phyloP scores from a whole-genome alignment of 2,329 filamentous ascomycete genomes.

The Fusarium sublunatum region DNA sequence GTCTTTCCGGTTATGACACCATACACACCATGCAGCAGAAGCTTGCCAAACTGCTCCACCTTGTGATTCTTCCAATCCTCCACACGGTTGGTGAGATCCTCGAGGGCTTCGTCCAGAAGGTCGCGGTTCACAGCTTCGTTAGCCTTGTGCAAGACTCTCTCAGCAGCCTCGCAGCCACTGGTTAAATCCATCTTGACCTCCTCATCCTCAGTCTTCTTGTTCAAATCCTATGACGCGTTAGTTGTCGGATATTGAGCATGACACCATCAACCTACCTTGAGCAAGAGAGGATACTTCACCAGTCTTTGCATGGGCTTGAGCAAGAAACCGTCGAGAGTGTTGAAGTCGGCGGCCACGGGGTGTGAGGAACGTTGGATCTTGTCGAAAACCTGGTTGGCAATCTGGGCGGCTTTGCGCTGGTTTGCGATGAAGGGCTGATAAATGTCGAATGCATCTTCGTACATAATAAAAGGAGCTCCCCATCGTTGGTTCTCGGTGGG shows the following conservation, averaged over 20 bases:
- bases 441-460: conserved; percentile 88
- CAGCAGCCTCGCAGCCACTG: conserved; percentile 82
- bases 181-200: conserved; percentile 77
- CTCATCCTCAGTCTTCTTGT: conserved; percentile 84
- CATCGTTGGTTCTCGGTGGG: conserved; percentile 83
- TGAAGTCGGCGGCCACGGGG: conserved; percentile 85
- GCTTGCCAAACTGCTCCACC: conserved; percentile 89
- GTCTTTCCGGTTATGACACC: conserved; percentile 90
- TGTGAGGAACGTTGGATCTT: conserved; percentile 82
- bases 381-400: conserved; percentile 87
- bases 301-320: conserved; percentile 96
- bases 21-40: conserved; percentile 90
- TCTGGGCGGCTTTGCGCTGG: conserved; percentile 87
- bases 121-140: conserved; percentile 93
- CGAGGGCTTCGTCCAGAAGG: conserved; percentile 82
- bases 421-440: conserved; percentile 99
- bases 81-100: conserved; percentile 83
- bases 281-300: conserved; percentile 90
- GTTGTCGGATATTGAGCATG: conserved; percentile 8
- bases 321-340: conserved; percentile 89
- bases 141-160: conserved; percentile 82
- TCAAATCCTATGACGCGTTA: conserved; percentile 73
- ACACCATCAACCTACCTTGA: conserved; percentile 70
- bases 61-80: conserved; percentile 98
- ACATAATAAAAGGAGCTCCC: conserved; percentile 89